phyloP scores from a whole-genome alignment of 1,139 yeast species.

The Pneumocystis sp. region DNA sequence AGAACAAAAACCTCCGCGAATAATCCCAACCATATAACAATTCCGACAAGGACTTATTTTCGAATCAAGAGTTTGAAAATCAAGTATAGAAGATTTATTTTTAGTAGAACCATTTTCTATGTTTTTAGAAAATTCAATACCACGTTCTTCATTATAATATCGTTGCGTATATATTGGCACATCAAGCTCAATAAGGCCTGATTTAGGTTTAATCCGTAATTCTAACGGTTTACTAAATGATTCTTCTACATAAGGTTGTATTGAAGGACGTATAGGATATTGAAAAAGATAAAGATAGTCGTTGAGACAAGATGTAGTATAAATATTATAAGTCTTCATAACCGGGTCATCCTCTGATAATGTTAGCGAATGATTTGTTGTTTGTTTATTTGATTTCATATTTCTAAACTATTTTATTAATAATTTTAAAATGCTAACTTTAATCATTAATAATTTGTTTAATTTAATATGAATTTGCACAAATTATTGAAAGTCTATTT shows the following conservation, averaged over 20 bases:
- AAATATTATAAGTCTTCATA: conserved; percentile 59
- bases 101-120: not conserved
- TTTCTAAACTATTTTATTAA: not conserved
- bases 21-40: not conserved
- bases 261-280: conserved; percentile 54
- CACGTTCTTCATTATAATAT: conserved; percentile 32
- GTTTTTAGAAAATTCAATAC: not conserved
- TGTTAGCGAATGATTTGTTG: not conserved
- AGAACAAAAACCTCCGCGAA: conserved; percentile 1
- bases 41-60: not conserved
- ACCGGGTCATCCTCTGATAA: conserved; percentile 51
- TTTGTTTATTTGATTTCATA: not conserved
- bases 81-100: not conserved
- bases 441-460: not conserved
- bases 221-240: conserved; percentile 30
- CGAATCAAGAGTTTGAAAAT: not conserved
- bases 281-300: conserved; percentile 39
- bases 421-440: not conserved
- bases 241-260: conserved; percentile 31
- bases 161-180: conserved; percentile 49
- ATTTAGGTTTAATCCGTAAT: conserved; percentile 47
- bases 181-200: conserved; percentile 50
- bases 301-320: conserved; percentile 25
- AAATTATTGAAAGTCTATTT: not conserved
- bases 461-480: not conserved